Evolutionary conservation across 192 early-diverging fungal species (phyloP), one percentile per base, ranked within the genome.

Genomic region (Radiomyces spectabilis): DNA sequence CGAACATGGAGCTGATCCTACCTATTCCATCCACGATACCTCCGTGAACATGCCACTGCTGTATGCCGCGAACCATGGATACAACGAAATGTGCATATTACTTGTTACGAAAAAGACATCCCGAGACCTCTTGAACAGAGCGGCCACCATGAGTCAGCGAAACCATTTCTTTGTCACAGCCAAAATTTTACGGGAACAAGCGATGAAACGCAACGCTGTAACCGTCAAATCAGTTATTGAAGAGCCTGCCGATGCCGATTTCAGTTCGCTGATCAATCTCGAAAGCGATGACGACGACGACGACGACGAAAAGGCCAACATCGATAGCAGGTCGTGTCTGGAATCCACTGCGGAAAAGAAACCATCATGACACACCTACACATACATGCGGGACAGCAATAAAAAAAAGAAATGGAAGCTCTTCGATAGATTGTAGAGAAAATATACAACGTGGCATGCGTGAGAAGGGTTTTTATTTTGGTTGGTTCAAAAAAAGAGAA

Each of bases 21-120:
- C 55, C n/a, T 57, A 25, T 24, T 24, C 33, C 31, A n/a, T 24
- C 18, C 18, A n/a, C 41, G 9, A 35, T 47, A 4, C 46, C 31
- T n/a, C 48, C 13, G 60, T 31, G 12, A 70, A 63, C 41, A 3
- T 55, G 7, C 68, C 67, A 1, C 46, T 70, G 37, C 39, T 70
- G 3, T 70, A 70, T 37, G 62, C 61, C 4, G 68, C 68, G 1
- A 59, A 59, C 30, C 68, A 70, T 52, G 68, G 68, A 0, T 70
- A 55, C 42, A 59, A 42, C 19, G 62, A 70, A 35, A 54, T 70
- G 16, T 64, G 68, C 37, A 24, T n/a, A 3, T 22, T 65, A 21
- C 48, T 70, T 18, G 31, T 70, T 1, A 53, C 61, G 3, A 25
- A 40, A 21, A 45, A 50, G n/a, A 70, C 68, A 35, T 53, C 68